Conservation (phyloP, 805 yeast species). For the Ogataea degrootiae region DNA sequence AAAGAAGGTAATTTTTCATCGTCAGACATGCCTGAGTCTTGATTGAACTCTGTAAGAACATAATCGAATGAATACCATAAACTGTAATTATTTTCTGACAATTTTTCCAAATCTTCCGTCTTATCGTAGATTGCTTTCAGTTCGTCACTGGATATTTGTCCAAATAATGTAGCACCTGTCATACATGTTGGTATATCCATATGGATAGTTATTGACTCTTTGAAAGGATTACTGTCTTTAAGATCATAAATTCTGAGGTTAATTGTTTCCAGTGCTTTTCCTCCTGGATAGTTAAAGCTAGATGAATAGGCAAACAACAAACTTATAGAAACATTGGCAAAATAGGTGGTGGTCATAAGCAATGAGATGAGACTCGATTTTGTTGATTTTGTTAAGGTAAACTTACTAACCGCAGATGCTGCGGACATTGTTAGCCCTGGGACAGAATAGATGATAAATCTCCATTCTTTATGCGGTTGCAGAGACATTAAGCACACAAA, state of each 20-base stretch:
- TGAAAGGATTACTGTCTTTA: slow-evolving; percentile 2
- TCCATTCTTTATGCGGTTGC: slow-evolving; percentile 93
- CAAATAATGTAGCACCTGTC: slow-evolving; percentile 81
- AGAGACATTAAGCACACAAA: slow-evolving; percentile 65
- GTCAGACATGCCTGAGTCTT: background rate
- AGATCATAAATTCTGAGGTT: slow-evolving; percentile 30
- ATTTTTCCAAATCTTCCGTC: slow-evolving; percentile 48
- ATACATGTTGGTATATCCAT: slow-evolving; percentile 78
- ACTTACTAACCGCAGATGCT: slow-evolving; percentile 34
- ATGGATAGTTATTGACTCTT: slow-evolving; percentile 45
- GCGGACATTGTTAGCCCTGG: slow-evolving; percentile 66
- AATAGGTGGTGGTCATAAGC: slow-evolving; percentile 24
- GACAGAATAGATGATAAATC: slow-evolving; percentile 72
- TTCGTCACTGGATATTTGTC: slow-evolving; percentile 39
- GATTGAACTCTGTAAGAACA: slow-evolving; percentile 2
- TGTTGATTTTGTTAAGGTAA: slow-evolving; percentile 11
- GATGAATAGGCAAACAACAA: slow-evolving; percentile 57
- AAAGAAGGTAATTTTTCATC: slow-evolving; percentile 14
- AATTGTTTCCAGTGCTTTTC: slow-evolving; percentile 56
- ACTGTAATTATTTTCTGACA: slow-evolving; percentile 22
- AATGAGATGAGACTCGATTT: slow-evolving; percentile 18
- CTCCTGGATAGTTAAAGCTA: slow-evolving; percentile 84
- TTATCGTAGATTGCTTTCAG: slow-evolving; percentile 59
- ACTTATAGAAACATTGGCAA: slow-evolving; percentile 37
- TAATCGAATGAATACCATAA: slow-evolving; percentile 45